Percentiles rank a stretch among this genome's conserved stretches.
Evolutionary conservation across 2,329 filamentous ascomycete genomes (phyloP).

Genomic region (Mariannaea sp.): DNA sequence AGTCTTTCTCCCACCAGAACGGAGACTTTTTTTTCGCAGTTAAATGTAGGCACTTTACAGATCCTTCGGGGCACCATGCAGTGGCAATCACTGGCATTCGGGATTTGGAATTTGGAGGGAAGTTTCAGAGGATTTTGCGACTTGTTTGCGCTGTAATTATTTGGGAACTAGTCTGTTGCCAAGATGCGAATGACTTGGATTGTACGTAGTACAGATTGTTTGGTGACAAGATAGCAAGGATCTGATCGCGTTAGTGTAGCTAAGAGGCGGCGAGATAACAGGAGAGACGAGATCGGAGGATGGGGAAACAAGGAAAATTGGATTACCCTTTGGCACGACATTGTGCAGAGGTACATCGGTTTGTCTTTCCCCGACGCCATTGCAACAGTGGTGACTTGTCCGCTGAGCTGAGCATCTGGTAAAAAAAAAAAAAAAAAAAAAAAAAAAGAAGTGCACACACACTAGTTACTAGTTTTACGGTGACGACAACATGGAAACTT

Average conservation of each 20-base stretch:
- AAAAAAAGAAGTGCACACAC: neutral
- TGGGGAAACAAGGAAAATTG: neutral
- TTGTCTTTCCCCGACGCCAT: too few relatives aligned
- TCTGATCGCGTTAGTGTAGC: conserved; percentile 19
- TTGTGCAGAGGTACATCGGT: neutral
- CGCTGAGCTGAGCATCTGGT: too few relatives aligned
- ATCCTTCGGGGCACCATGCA: too few relatives aligned
- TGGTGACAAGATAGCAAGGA: conserved; percentile 16
- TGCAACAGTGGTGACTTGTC: too few relatives aligned
- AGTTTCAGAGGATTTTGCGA: too few relatives aligned
- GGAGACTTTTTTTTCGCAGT: conserved; percentile 6
- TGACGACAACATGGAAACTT: conserved; percentile 13
- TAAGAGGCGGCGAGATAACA: neutral
- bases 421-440: neutral
- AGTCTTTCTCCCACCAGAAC: conserved; percentile 19
- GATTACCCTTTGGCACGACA: too few relatives aligned
- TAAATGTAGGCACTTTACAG: too few relatives aligned
- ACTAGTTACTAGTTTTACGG: neutral
- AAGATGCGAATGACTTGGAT: conserved; percentile 5
- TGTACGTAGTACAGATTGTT: conserved; percentile 5
- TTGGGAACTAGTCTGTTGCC: too few relatives aligned
- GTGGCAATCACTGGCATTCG: too few relatives aligned
- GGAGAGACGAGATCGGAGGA: conserved; percentile 1
- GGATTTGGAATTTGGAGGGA: too few relatives aligned
- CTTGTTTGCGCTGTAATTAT: too few relatives aligned